Conservation (phyloP, 2,329 filamentous ascomycete genomes). For the Ascochyta koolunga region DNA sequence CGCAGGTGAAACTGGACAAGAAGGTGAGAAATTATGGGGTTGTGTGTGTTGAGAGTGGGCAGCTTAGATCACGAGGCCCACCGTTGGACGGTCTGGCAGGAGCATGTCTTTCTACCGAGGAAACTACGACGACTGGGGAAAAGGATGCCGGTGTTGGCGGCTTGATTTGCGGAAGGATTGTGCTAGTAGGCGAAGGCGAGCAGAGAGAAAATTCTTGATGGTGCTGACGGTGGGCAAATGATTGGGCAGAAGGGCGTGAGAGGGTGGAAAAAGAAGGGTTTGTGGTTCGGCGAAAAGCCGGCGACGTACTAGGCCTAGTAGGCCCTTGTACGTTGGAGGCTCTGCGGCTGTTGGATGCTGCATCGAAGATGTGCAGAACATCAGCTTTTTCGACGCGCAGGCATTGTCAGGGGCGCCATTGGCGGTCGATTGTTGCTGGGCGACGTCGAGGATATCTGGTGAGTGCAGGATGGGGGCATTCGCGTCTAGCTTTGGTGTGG, state of each 20-base stretch:
- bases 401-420: not conserved
- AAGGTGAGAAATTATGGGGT: constrained; percentile 5
- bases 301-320: too few species aligned
- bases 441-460: not conserved
- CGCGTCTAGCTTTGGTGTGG: not conserved
- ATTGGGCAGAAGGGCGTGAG: constrained; percentile 3
- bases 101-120: constrained; percentile 7
- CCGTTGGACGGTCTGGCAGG: not conserved
- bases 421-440: not conserved
- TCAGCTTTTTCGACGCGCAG: constrained; percentile 7
- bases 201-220: constrained; percentile 9
- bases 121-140: constrained; percentile 1
- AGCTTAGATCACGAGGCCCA: not conserved
- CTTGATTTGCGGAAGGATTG: constrained; percentile 7
- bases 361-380: constrained; percentile 17
- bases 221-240: constrained; percentile 9
- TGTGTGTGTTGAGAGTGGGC: constrained; percentile 12
- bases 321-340: constrained; percentile 7
- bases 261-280: not conserved
- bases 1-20: constrained; percentile 10
- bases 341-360: constrained; percentile 15
- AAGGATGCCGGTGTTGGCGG: not conserved
- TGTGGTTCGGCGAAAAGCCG: constrained; percentile 9
- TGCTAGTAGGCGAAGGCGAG: constrained; percentile 3
- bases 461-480: not conserved